Percentiles rank a stretch among this genome's conserved stretches.
phyloP scores from a whole-genome alignment of 495 filamentous ascomycete species.

The Xylaria cubensis region DNA sequence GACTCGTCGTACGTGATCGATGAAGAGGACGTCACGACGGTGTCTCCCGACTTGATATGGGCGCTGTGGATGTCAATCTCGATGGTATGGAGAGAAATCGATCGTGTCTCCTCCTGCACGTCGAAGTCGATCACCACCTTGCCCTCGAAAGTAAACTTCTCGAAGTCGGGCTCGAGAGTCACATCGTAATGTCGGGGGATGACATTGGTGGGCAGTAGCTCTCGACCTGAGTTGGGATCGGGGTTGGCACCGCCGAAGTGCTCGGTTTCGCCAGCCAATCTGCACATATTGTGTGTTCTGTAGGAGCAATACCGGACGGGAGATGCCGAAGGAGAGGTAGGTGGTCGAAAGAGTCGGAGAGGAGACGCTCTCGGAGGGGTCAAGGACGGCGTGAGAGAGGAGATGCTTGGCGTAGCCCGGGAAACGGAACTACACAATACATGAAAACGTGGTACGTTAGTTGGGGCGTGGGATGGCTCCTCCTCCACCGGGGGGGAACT shows the following conservation, averaged over 20 bases:
- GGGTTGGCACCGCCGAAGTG: constrained; percentile 53
- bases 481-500: constrained; percentile 15
- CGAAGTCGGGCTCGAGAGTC: constrained; percentile 75
- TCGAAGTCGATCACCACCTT: constrained; percentile 77
- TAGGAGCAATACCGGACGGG: constrained; percentile 57
- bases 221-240: constrained; percentile 53
- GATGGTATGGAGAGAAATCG: constrained; percentile 85
- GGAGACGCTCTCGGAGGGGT: constrained; percentile 30
- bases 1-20: constrained; percentile 65
- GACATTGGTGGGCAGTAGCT: constrained; percentile 69
- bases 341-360: constrained; percentile 31
- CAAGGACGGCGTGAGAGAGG: constrained; percentile 29
- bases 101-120: constrained; percentile 82
- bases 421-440: constrained; percentile 14
- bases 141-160: constrained; percentile 73
- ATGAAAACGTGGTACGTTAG: constrained; percentile 19
- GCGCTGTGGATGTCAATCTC: constrained; percentile 85
- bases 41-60: constrained; percentile 63
- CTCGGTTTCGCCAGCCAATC: constrained; percentile 51
- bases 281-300: constrained; percentile 64
- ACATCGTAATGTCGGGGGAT: constrained; percentile 73
- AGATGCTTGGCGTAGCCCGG: constrained; percentile 26
- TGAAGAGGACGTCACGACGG: constrained; percentile 58
- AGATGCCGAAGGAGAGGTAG: constrained; percentile 33
- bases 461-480: neutral